phyloP scores from a whole-genome alignment of 352 stramenopile genomes.

The Ophiocytium majus region DNA sequence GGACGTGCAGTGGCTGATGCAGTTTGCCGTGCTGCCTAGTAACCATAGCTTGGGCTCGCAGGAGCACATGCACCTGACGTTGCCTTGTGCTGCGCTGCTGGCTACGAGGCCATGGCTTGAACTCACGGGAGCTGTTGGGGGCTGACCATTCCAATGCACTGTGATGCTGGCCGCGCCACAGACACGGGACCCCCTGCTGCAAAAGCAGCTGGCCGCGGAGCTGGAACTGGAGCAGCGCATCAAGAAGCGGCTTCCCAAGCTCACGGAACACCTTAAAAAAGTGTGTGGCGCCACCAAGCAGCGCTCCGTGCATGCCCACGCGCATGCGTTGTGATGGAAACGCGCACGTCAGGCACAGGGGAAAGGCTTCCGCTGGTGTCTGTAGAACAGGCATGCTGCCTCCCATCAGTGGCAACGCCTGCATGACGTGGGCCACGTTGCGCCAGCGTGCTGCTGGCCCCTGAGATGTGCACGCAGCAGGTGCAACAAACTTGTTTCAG shows the following conservation, averaged over 20 bases:
- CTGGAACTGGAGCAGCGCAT: slow-evolving; percentile 16
- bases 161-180: no score
- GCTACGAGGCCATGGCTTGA: no score
- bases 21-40: no score
- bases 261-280: slow-evolving; percentile 7
- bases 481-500: no score
- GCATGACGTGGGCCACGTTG: not conserved
- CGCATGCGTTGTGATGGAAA: not conserved
- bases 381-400: not conserved
- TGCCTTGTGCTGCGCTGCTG: no score
- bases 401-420: not conserved
- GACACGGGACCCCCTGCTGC: not conserved
- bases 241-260: slow-evolving; percentile 17
- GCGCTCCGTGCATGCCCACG: not conserved
- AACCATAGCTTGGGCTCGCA: no score
- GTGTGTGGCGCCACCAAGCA: no score
- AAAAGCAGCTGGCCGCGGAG: slow-evolving; percentile 14
- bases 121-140: no score
- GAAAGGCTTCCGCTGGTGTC: not conserved
- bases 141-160: no score
- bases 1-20: no score
- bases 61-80: no score
- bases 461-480: not conserved
- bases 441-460: not conserved
- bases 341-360: not conserved